Evolutionary conservation across 495 filamentous ascomycete genomes (phyloP), one percentile per base, ranked within the genome.

Genomic region (Penicillium tannophilum): DNA sequence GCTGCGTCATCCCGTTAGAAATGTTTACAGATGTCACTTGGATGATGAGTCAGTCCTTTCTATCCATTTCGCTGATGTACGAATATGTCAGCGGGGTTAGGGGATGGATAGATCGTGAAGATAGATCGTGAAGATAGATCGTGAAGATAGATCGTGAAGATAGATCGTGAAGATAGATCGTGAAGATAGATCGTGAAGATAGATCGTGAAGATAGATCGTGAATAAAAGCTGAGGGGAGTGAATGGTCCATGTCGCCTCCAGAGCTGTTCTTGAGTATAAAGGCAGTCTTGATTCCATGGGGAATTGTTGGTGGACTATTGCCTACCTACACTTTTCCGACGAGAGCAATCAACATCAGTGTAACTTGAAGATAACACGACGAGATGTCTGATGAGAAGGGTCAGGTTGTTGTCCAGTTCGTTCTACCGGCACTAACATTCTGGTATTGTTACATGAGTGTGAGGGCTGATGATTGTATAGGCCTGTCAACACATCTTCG

Each of bases 1-100:
- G 20, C 49, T 49, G 49, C 49, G 49, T 52, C 51, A 53, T 53
- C 35, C 51, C 51, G 51, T 53, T 42, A 23, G 51, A 17, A 5
- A 6, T 39, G 51, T 53, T n/a, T 51, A 5, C 48, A 33, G 30
- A 28, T 28, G 24, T 51, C 48, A 33, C 30, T 30, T 47, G 20
- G 45, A 24, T 23, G 6, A 12, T 28, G 12, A 12, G 23, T 11
- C 1, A 7, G 6, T n/a, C 12, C 45, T 24, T 23, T 26, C 12
- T 20, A 6, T 47, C 45, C 23, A 24, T 47, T 47, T 24, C 45
- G 20, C 23, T 35, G 51, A 42, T 24, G 36, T 53, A 28, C 35
- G 19, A 43, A n/a, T 33, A 31, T 28, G 48, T 51, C 30, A 36
- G 48, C 16, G 20, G 45, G 45, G 28, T 7, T 3, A 28, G n/a